phyloP scores from a whole-genome alignment of 2,329 filamentous ascomycete species.

The Cladosporium halotolerans region DNA sequence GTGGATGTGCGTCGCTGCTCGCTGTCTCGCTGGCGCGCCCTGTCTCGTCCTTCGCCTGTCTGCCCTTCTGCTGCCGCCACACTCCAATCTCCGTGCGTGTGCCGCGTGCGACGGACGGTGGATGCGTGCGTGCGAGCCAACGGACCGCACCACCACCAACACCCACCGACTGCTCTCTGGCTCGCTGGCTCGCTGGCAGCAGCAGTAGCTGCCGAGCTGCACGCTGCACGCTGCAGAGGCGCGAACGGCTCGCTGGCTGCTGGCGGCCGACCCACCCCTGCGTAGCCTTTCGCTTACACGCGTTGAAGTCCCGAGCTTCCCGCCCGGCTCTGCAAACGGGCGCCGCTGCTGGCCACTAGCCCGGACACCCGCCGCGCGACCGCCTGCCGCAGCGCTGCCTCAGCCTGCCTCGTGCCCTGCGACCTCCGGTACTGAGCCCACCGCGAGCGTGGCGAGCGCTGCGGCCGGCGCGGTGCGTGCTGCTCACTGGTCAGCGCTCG shows the following conservation, averaged over 20 bases:
- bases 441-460: neutral
- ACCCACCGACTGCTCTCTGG: too few species aligned
- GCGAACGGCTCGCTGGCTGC: slow-evolving; percentile 9
- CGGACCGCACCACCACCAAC: neutral
- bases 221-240: slow-evolving; percentile 8
- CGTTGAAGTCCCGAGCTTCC: neutral
- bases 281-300: neutral
- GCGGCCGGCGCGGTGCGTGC: neutral
- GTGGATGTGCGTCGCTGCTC: neutral
- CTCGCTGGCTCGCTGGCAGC: too few species aligned
- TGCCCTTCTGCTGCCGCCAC: neutral
- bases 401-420: neutral
- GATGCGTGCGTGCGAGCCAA: neutral
- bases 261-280: neutral
- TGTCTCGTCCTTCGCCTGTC: neutral
- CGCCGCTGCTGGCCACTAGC: neutral
- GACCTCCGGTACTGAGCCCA: neutral
- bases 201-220: slow-evolving; percentile 6
- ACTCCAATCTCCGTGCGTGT: too few species aligned
- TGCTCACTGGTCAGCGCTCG: neutral
- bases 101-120: too few species aligned
- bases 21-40: neutral
- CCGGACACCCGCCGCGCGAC: neutral
- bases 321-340: neutral
- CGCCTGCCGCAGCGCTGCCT: too few species aligned